Base-by-base conservation (phyloP, 129 eudicot genomes). In the Calendula officinalis region DNA sequence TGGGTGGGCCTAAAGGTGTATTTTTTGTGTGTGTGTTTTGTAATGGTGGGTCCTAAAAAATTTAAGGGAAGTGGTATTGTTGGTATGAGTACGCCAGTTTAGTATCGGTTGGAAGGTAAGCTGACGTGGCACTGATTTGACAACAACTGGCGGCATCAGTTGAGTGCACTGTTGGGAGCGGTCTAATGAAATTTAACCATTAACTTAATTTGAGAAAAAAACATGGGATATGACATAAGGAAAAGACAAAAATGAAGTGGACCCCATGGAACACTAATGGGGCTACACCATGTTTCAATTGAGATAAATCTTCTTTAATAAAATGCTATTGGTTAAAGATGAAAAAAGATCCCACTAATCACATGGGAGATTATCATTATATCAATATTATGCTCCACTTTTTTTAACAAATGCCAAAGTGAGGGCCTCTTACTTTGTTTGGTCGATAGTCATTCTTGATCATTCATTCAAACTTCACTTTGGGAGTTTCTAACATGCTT, bases 361-460 rank as follows among this genome's bases (percentile, higher is more conserved):
- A 73, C 78, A 73, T 73, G 78, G 78, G 72, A 56, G 78, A 57
- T 56, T 72, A 65, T 57, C 67, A 66, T 73, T 73, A 60, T 22
- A 56, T 36, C 59, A 22, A 72, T 53, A 30, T 73, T 14, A 55
- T 56, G 37, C 34, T 56, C 70, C 78, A 22, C 36, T 44, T 64
- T 63, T 63, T 64, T 27, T 47, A 46, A 73, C 66, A 73, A 64
- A 73, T 49, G 45, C 53, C 59, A 65, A 60, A 60, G 68, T 70
- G 36, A 48, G 54, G 36, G 54, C 60, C 62, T 43, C 39, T 37
- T 72, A 22, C 66, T 70, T 56, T 70, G 60, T 60, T 60, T 56
- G 55, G 73, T 68, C 15, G 33, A 2, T 50, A 30, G 61, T 22
- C 30, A 22, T 22, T 71, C 30, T 22, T 22, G 30, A 40, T 47